These are phyloP conservation scores for Nicotiana noctiflora DNA, from an alignment of 257 asterid genomes.

Conservation along the genomic window DNA sequence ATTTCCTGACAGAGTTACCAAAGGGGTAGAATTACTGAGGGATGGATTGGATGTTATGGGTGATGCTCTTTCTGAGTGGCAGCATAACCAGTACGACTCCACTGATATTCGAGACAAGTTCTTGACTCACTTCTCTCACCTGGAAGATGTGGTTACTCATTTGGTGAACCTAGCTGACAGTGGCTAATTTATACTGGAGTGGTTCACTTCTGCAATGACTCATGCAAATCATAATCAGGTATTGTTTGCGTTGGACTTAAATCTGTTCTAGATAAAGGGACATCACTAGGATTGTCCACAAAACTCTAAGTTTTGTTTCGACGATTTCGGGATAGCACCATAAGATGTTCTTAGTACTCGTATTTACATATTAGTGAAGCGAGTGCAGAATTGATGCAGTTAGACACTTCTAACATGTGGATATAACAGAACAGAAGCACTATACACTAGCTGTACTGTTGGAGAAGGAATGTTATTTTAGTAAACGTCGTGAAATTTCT, in stretches of 20 bases:
- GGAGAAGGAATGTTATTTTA: not conserved
- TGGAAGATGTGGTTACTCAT: slow-evolving; percentile 66
- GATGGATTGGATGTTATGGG: slow-evolving; percentile 73
- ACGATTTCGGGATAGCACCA: not conserved
- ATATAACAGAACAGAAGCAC: too few species aligned
- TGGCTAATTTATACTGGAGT: slow-evolving; percentile 15
- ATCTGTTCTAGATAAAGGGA: not conserved
- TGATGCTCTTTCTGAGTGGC: slow-evolving; percentile 69
- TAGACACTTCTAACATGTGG: not conserved
- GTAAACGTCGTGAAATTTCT: not conserved
- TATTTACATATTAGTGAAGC: not conserved
- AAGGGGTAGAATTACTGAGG: slow-evolving; percentile 76
- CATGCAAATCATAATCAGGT: not conserved
- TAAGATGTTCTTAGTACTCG: not conserved
- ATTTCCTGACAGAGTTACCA: slow-evolving; percentile 62
- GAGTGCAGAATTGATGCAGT: not conserved
- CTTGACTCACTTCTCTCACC: slow-evolving; percentile 52
- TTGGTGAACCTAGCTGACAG: slow-evolving; percentile 51
- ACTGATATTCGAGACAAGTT: slow-evolving; percentile 50
- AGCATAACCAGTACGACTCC: slow-evolving; percentile 39
- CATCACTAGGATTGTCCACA: not conserved
- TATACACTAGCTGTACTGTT: not conserved
- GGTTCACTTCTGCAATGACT: not conserved
- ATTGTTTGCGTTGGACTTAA: not conserved
- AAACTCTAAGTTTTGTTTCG: not conserved